These are phyloP conservation scores for Nigrospora sphaerica DNA, from an alignment of 2,329 filamentous ascomycete genomes.

Conservation along the genomic window DNA sequence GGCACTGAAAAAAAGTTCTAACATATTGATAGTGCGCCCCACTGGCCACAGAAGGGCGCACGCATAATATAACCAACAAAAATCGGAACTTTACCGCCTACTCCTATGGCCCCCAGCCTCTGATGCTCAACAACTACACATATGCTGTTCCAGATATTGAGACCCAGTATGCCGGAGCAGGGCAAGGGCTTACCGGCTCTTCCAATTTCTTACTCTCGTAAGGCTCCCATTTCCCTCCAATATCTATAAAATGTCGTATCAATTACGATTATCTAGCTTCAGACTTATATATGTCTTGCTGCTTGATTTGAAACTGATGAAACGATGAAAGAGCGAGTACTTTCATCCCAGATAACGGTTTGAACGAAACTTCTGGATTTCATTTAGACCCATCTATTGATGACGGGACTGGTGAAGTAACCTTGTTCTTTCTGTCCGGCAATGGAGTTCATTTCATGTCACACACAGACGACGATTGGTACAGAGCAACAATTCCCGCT, in stretches of 20 bases:
- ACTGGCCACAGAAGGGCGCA: neutral
- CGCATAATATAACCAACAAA: neutral
- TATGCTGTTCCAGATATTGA: neutral
- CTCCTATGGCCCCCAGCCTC: neutral
- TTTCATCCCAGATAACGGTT: neutral
- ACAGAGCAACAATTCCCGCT: constrained; percentile 1
- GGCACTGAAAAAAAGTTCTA: neutral
- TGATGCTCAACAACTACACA: neutral
- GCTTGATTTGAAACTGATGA: no score
- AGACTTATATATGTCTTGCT: no score
- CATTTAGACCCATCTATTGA: constrained; percentile 1
- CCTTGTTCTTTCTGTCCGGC: constrained; percentile 8
- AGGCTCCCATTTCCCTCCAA: no score
- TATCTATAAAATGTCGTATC: no score
- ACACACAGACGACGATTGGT: constrained; percentile 9
- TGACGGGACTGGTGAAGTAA: neutral
- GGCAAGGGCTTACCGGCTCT: neutral
- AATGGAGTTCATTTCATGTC: constrained; percentile 6
- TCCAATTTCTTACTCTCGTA: neutral
- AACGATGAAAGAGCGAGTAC: no score
- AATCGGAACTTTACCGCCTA: neutral
- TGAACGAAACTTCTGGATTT: neutral
- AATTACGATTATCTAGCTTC: no score
- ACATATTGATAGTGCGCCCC: neutral
- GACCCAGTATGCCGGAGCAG: neutral